Percentiles rank a stretch among this genome's conserved stretches.
These are phyloP conservation scores for Lachnellula willkommii DNA, from an alignment of 2,329 filamentous ascomycete genomes.

Conservation along the genomic window DNA sequence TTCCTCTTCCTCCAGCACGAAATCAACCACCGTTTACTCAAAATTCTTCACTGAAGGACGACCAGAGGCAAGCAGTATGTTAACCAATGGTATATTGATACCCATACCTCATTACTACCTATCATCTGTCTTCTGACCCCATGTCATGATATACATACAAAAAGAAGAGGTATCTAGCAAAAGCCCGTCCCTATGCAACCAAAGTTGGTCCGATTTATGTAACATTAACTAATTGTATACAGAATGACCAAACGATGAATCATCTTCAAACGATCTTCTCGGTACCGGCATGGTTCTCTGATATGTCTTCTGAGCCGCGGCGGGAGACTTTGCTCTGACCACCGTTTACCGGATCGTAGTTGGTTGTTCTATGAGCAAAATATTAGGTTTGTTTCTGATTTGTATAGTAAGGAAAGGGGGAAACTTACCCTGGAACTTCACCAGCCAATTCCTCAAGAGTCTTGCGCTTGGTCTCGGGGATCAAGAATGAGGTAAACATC, in stretches of 20 bases:
- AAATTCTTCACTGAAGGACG: too few species aligned
- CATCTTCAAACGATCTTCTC: slow-evolving; percentile 1
- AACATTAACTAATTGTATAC: too few species aligned
- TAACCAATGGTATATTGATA: too few species aligned
- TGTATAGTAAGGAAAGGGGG: neutral
- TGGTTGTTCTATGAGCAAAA: slow-evolving; percentile 7
- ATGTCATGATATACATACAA: too few species aligned
- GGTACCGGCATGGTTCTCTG: neutral
- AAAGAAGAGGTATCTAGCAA: too few species aligned
- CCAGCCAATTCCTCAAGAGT: slow-evolving; percentile 68
- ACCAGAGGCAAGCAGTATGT: too few species aligned
- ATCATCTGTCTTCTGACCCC: too few species aligned
- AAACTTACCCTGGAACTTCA: slow-evolving; percentile 37
- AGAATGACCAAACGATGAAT: neutral
- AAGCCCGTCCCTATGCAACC: too few species aligned
- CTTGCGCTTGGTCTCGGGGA: slow-evolving; percentile 71
- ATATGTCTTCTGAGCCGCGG: slow-evolving; percentile 1
- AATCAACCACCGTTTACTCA: too few species aligned
- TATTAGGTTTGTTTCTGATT: neutral
- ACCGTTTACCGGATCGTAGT: slow-evolving; percentile 7
- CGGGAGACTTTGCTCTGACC: neutral
- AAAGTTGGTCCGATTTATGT: too few species aligned
- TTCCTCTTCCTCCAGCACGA: too few species aligned
- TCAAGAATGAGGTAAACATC: slow-evolving; percentile 60
- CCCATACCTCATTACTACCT: too few species aligned